Evolutionary conservation across 2,329 filamentous ascomycete genomes (phyloP).

Genomic region (Xylariomycetidae sp.): DNA sequence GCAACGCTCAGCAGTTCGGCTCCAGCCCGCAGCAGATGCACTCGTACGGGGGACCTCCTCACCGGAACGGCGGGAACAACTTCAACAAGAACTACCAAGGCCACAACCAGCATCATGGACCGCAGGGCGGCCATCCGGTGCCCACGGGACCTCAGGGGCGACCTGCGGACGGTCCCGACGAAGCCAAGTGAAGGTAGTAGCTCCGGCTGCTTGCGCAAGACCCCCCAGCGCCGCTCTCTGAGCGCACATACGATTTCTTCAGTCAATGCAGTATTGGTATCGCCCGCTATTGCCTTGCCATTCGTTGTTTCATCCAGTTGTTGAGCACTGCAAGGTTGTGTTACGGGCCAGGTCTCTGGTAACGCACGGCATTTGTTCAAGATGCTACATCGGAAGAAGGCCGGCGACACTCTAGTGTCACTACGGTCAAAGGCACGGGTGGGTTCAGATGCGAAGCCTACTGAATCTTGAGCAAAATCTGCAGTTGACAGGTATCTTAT

Average conservation of each 20-base stretch:
- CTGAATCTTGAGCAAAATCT: slow-evolving; percentile 21
- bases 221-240: slow-evolving; percentile 23
- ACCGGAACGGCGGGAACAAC: slow-evolving; percentile 52
- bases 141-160: slow-evolving; percentile 29
- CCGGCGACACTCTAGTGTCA: slow-evolving; percentile 6
- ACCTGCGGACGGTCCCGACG: slow-evolving; percentile 35
- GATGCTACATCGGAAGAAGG: too few species aligned
- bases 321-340: too few species aligned
- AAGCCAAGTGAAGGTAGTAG: slow-evolving; percentile 35
- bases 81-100: slow-evolving; percentile 44
- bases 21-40: slow-evolving; percentile 61
- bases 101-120: slow-evolving; percentile 36
- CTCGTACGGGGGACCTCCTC: slow-evolving; percentile 52
- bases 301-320: too few species aligned
- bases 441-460: slow-evolving; percentile 14
- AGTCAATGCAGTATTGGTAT: background rate
- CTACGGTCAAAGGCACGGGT: slow-evolving; percentile 12
- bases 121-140: slow-evolving; percentile 29
- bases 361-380: too few species aligned
- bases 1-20: slow-evolving; percentile 56
- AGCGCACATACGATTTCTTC: slow-evolving; percentile 21
- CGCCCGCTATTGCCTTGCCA: too few species aligned
- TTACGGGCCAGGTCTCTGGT: too few species aligned
- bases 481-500: slow-evolving; percentile 20
- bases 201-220: slow-evolving; percentile 15